These are phyloP conservation scores for Chimonanthus praecox DNA, from an alignment of 164 flowering plant species.

Conservation along the genomic window DNA sequence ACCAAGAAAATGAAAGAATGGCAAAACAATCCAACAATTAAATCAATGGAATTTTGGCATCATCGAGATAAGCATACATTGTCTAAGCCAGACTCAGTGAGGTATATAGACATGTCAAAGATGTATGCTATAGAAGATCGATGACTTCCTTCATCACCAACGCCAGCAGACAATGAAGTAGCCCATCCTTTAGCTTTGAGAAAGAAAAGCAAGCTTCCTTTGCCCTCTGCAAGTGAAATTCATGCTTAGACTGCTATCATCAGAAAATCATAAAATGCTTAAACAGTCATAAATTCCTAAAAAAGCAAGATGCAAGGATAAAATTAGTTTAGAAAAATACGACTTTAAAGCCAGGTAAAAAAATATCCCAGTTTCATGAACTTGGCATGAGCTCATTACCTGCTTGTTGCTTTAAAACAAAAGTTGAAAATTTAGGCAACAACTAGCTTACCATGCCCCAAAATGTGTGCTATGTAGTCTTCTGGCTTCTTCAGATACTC, in stretches of 20 bases:
- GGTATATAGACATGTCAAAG: constrained; percentile 75
- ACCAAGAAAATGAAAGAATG: not conserved
- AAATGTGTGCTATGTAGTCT: constrained; percentile 91
- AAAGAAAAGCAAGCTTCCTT: constrained; percentile 79
- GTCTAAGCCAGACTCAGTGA: constrained; percentile 82
- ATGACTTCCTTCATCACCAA: constrained; percentile 85
- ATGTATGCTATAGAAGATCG: constrained; percentile 79
- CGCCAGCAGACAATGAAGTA: constrained; percentile 94
- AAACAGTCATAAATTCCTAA: not conserved
- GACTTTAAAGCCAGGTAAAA: not conserved
- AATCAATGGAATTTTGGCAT: not conserved
- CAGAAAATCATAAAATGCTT: not conserved
- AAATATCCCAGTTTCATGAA: not conserved
- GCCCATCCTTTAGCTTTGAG: constrained; percentile 86
- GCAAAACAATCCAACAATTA: not conserved
- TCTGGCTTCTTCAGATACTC: constrained; percentile 85
- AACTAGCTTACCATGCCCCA: constrained; percentile 80
- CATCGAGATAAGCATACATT: constrained; percentile 38
- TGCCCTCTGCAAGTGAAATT: constrained; percentile 65
- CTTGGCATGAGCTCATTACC: not conserved
- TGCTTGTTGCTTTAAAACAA: not conserved
- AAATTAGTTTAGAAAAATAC: not conserved
- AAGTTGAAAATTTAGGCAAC: not conserved
- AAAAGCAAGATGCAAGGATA: not conserved
- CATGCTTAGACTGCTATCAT: too few species aligned